Conservation (phyloP, 2,329 filamentous ascomycete species). For the Diplodia mutila region DNA sequence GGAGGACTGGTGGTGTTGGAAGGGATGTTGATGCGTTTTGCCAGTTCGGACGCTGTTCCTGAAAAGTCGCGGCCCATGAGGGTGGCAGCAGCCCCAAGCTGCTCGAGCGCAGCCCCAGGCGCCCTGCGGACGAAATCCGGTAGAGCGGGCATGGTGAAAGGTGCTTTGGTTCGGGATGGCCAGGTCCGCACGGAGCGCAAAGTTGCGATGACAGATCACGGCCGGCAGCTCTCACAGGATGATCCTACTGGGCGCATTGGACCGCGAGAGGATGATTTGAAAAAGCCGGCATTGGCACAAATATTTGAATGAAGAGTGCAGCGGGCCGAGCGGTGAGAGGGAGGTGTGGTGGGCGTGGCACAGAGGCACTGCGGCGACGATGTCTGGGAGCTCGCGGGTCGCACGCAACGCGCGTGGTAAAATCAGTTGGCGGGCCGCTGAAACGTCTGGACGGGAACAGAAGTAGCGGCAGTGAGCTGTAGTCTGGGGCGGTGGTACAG, state of each 20-base stretch:
- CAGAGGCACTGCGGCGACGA: background rate
- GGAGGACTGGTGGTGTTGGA: slow-evolving; percentile 60
- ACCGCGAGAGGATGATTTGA: background rate
- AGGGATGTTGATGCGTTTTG: slow-evolving; percentile 59
- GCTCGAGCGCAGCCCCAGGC: slow-evolving; percentile 5
- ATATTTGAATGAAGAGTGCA: background rate
- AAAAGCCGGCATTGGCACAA: slow-evolving; percentile 16
- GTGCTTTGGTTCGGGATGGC: background rate
- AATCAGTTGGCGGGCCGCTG: background rate
- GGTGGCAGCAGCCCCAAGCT: slow-evolving; percentile 11
- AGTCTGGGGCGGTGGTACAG: slow-evolving; percentile 16
- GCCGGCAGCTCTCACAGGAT: background rate
- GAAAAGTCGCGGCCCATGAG: slow-evolving; percentile 3
- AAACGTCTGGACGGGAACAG: slow-evolving; percentile 6
- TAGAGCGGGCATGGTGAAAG: slow-evolving; percentile 24
- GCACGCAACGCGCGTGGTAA: slow-evolving; percentile 3
- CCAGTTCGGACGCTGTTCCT: slow-evolving; percentile 36
- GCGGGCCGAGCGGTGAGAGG: slow-evolving; percentile 11
- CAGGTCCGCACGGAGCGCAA: background rate
- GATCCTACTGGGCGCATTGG: slow-evolving; percentile 13
- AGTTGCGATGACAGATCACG: background rate
- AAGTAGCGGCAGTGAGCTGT: slow-evolving; percentile 12
- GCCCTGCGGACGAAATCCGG: slow-evolving; percentile 10
- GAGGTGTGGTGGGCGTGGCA: background rate
- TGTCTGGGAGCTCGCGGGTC: background rate